Evolutionary conservation across 345 rosid genomes (phyloP).

Genomic region (Dimocarpus longan): DNA sequence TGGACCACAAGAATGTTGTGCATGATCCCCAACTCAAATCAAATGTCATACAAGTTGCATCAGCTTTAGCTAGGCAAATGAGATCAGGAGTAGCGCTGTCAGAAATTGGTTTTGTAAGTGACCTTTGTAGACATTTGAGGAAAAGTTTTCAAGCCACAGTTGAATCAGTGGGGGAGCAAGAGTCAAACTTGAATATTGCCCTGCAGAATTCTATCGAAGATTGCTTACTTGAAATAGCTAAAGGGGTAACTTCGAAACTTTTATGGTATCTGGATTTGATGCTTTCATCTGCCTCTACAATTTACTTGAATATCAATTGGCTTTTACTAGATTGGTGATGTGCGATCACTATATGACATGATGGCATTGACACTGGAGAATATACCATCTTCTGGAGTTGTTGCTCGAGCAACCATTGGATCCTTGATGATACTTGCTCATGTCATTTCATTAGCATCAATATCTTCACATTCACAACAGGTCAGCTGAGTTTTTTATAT

Average conservation of each 20-base stretch:
- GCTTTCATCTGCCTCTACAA: neutral
- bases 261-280: constrained; percentile 9
- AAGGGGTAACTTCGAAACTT: constrained; percentile 57
- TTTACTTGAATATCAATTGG: constrained; percentile 16
- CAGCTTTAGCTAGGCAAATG: constrained; percentile 74
- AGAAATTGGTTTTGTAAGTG: constrained; percentile 81
- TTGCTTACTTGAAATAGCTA: constrained; percentile 87
- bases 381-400: constrained; percentile 73
- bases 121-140: constrained; percentile 91
- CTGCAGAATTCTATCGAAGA: constrained; percentile 92
- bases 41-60: constrained; percentile 68
- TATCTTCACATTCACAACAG: constrained; percentile 63
- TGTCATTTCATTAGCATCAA: constrained; percentile 62
- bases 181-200: constrained; percentile 54
- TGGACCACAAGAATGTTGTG: constrained; percentile 83
- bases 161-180: constrained; percentile 69
- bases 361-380: constrained; percentile 87
- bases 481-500: constrained; percentile 32
- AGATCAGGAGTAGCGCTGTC: constrained; percentile 65
- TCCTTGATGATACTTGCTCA: constrained; percentile 84
- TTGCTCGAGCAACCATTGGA: constrained; percentile 76
- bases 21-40: constrained; percentile 83
- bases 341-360: constrained; percentile 66
- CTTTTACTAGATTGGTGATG: constrained; percentile 55
- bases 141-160: constrained; percentile 82